phyloP scores from a whole-genome alignment of 306 rosid genomes.

The Sophora flavescens region DNA sequence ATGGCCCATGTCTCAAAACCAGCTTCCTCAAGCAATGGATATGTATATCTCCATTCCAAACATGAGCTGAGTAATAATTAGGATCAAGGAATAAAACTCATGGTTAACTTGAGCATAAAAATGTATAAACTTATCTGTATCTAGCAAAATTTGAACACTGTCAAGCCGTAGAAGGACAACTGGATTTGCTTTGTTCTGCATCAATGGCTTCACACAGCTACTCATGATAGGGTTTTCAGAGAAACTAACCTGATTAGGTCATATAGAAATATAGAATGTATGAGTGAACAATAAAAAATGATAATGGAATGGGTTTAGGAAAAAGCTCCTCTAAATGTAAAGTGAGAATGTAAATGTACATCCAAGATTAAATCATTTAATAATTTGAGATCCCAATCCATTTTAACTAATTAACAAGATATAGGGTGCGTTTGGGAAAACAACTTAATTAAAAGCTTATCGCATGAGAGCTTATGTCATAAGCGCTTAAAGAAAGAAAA shows the following conservation, averaged over 20 bases:
- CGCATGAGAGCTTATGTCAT: too few species aligned
- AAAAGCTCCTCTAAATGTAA: too few species aligned
- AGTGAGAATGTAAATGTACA: too few species aligned
- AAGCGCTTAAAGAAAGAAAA: too few species aligned
- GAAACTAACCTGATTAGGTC: slow-evolving; percentile 59
- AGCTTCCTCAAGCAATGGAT: slow-evolving; percentile 82
- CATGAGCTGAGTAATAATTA: slow-evolving; percentile 73
- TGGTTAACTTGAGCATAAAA: slow-evolving; percentile 27
- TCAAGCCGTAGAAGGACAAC: slow-evolving; percentile 90
- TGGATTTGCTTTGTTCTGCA: slow-evolving; percentile 59
- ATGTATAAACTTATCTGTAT: not conserved
- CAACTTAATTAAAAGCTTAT: too few species aligned
- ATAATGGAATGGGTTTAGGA: not conserved
- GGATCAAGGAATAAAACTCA: slow-evolving; percentile 40
- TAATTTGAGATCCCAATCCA: too few species aligned
- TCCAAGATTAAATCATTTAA: too few species aligned
- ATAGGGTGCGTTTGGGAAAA: too few species aligned
- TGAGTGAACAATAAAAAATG: slow-evolving; percentile 4
- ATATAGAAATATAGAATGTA: slow-evolving; percentile 32
- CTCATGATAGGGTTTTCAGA: slow-evolving; percentile 68
- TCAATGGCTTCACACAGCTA: slow-evolving; percentile 75
- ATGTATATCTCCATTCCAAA: slow-evolving; percentile 87
- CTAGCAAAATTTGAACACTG: slow-evolving; percentile 52
- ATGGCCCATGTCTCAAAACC: slow-evolving; percentile 86
- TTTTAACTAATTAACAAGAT: too few species aligned